Base-by-base conservation (phyloP, 2,329 filamentous ascomycete genomes). In the Ophiosphaerella herpotricha region DNA sequence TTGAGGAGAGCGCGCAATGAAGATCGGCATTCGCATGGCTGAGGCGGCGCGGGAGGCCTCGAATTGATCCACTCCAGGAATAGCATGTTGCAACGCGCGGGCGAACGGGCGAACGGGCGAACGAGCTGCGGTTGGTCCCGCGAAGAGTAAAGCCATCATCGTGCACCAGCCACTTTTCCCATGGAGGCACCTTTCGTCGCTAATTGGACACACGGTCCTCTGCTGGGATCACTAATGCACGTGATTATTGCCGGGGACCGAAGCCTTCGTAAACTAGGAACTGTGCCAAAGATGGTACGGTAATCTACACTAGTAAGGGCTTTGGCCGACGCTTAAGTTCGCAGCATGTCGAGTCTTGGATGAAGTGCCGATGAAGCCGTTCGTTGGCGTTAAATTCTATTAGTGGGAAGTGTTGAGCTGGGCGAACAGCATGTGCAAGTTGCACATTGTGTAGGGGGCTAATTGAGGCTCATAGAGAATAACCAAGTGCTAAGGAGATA, bases 51-150 rank as follows among this genome's bases (percentile, higher is more conserved):
- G 14, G 37, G 18, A 16, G 11, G 26, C 26, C 26, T 39, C 21
- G 37, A 37, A 29, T 39, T 26, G 43, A 29, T 36, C 39, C 36
- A 34, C 13, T 38, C 36, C 37, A 39, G 34, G 37, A 39, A 46
- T 39, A 46, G 36, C 13, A 24, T 14, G 24, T 9, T 38, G 34
- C 35, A 24, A 45, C 4, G 42, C 42, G 43, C 43, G 34, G 32
- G 23, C 35, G 35, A 38, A 37, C 43, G 34, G 32, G 23, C 35
- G 35, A 38, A 37, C 34, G n/a, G 26, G 43, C 43, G 36, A 46
- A 29, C 16, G 37, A 29, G 12, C 26, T 39, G 29, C 36, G 43
- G 43, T 46, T 46, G 36, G 24, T 46, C 43, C 43, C 36, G 43
- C 31, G 29, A 18, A 16, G 32, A 14, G 39, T 12, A 12, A 33